Conservation (phyloP, 345 rosid species). For the Populus euphratica region DNA sequence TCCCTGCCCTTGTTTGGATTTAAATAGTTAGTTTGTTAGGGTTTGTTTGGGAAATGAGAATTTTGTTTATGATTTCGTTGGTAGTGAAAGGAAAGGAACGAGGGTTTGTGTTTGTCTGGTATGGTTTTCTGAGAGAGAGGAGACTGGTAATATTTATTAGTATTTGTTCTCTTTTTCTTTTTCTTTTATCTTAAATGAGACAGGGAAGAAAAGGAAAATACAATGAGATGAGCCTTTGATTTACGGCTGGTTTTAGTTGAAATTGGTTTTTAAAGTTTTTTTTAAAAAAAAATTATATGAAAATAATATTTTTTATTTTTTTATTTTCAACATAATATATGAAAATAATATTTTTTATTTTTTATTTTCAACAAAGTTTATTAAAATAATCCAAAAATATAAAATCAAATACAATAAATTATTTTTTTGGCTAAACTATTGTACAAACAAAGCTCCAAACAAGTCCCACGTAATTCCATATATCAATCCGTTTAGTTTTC, state of each 20-base stretch:
- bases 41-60: not conserved
- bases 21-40: not conserved
- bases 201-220: not conserved
- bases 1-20: not conserved
- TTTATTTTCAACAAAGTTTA: too few relatives aligned
- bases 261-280: too few relatives aligned
- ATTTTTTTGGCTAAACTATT: too few relatives aligned
- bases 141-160: not conserved
- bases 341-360: too few relatives aligned
- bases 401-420: too few relatives aligned
- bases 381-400: too few relatives aligned
- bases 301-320: too few relatives aligned
- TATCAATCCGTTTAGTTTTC: too few relatives aligned
- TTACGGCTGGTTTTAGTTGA: not conserved
- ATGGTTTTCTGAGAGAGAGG: not conserved
- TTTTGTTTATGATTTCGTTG: not conserved
- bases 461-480: too few relatives aligned
- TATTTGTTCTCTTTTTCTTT: not conserved
- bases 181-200: not conserved
- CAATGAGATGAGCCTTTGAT: not conserved
- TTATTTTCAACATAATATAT: too few relatives aligned
- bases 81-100: not conserved
- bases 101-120: constrained; percentile 6
- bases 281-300: too few relatives aligned
- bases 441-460: too few relatives aligned